Base-by-base conservation (phyloP, 2,329 filamentous ascomycete species). In the Colletotrichum cereale region DNA sequence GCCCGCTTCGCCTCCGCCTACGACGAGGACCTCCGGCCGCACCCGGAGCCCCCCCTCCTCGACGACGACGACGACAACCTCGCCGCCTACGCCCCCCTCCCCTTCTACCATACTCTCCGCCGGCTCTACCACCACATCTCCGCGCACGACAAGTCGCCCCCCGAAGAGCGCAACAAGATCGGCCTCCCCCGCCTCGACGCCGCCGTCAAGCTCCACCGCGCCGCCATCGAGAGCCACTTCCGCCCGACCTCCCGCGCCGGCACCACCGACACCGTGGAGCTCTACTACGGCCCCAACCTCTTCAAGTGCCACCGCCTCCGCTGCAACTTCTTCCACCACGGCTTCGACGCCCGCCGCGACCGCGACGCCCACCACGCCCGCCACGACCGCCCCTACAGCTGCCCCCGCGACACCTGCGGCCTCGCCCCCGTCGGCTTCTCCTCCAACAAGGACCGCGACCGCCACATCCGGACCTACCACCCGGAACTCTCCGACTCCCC, bases 311-410 rank as follows among this genome's bases (percentile, higher is more conserved):
- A 75, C 2, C 79, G 78, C n/a, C 76, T 82, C 12, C 80, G 75
- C 2, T 86, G 84, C 74, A 76, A 75, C 14, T 84, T 79, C 75
- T 86, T 85, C 74, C 78, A 83, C 55, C 76, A 83, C 50, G 84
- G 85, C 0, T 85, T 84, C 74, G 74, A 75, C 8, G 77, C 75
- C 11, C 53, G 73, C 1, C 73, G 75, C 12, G 73, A 73, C 0
- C 77, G 79, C 8, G 80, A 85, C 1, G 66, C 73, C 4, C 84
- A 86, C 70, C 66, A 79, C 12, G 75, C 77, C 55, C 76, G 80
- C 5, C 85, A 86, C 67, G 79, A 82, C 26, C 77, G 83, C 3
- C 83, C 84, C 0, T 85, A 78, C 66, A 77, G 76, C 14, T 86
- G 84, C 61, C 75, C 76, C 0, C 71, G 82, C 0, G 40, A 67